These are phyloP conservation scores for Hymenoscyphus fraxineus DNA, from an alignment of 2,329 filamentous ascomycete genomes.

Conservation along the genomic window DNA sequence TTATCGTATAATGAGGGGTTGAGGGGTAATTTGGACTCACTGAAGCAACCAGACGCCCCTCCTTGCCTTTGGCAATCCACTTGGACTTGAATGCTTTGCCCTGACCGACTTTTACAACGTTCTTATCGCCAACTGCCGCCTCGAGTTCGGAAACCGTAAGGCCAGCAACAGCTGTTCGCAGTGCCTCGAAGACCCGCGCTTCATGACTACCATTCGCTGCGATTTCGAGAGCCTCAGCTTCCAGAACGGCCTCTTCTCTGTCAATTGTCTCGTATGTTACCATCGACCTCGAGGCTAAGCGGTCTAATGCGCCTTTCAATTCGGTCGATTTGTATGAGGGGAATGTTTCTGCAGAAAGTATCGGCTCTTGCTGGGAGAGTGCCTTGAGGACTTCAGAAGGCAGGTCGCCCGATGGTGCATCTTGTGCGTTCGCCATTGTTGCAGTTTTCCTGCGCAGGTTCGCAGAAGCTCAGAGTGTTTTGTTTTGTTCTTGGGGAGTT, in stretches of 20 bases:
- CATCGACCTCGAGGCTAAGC: conserved; percentile 81
- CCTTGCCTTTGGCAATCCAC: conserved; percentile 62
- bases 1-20: not conserved
- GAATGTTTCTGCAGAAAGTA: conserved; percentile 68
- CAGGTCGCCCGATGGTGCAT: conserved; percentile 49
- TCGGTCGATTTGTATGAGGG: conserved; percentile 60
- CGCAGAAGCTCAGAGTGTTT: conserved; percentile 6
- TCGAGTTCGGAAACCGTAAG: conserved; percentile 74
- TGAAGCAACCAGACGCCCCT: conserved; percentile 51
- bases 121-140: conserved; percentile 67
- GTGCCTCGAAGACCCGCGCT: conserved; percentile 74
- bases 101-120: conserved; percentile 76
- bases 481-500: not conserved
- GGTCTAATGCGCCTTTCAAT: conserved; percentile 84
- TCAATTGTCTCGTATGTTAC: conserved; percentile 81
- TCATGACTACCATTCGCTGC: conserved; percentile 75
- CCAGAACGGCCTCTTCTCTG: conserved; percentile 70
- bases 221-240: conserved; percentile 69
- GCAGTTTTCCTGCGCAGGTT: conserved; percentile 15
- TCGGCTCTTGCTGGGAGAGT: conserved; percentile 58
- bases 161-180: conserved; percentile 70
- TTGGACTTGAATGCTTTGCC: conserved; percentile 87
- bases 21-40: conserved; percentile 36
- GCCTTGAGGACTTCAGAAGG: conserved; percentile 61
- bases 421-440: conserved; percentile 43